Conservation (phyloP, 2,329 filamentous ascomycete species). For the Fusarium drepaniforme region DNA sequence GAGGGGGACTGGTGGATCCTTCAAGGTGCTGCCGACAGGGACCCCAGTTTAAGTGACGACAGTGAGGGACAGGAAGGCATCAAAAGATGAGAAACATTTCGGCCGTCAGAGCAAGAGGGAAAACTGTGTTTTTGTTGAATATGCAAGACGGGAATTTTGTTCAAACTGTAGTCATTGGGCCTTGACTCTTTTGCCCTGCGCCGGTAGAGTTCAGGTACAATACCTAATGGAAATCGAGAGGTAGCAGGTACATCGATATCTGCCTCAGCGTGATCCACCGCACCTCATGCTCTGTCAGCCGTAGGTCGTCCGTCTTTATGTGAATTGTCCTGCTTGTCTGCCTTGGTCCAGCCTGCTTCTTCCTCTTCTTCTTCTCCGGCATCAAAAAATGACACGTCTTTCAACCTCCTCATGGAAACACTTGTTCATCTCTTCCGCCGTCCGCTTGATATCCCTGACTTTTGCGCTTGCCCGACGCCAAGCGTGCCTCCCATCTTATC, state of each 20-base stretch:
- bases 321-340: constrained; percentile 3
- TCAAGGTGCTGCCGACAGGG: constrained; percentile 28
- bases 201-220: constrained; percentile 15
- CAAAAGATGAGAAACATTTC: constrained; percentile 28
- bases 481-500: constrained; percentile 21
- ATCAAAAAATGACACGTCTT: neutral
- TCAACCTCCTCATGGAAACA: neutral
- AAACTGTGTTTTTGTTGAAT: neutral
- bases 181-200: neutral
- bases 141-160: neutral
- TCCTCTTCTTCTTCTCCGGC: neutral
- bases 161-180: neutral
- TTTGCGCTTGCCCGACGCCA: neutral
- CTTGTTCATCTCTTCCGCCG: neutral
- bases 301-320: neutral
- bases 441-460: neutral
- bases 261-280: constrained; percentile 29
- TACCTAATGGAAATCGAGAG: constrained; percentile 14
- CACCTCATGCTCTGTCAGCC: neutral
- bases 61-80: constrained; percentile 29
- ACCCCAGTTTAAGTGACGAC: constrained; percentile 40
- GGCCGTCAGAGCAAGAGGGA: constrained; percentile 6
- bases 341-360: neutral
- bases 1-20: constrained; percentile 17
- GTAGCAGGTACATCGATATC: constrained; percentile 2